Evolutionary conservation across 345 rosid species (phyloP).

Genomic region (Sisymbrium irio): DNA sequence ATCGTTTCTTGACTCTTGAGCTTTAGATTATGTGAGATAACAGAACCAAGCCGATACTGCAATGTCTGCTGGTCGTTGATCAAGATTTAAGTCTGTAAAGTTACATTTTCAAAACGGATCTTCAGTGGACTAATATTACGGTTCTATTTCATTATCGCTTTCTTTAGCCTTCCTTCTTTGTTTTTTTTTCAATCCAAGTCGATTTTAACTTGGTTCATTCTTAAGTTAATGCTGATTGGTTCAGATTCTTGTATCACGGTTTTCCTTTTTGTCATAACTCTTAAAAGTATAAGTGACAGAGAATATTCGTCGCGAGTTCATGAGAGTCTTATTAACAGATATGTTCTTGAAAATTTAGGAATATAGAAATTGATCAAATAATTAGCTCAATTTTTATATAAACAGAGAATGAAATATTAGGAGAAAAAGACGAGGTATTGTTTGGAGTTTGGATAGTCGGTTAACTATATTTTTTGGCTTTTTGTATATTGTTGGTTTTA

Average conservation of each 20-base stretch:
- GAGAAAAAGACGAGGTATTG: neutral
- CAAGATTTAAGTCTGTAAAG: conserved; percentile 13
- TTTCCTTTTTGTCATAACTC: too few species aligned
- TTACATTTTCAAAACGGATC: conserved; percentile 10
- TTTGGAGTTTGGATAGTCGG: neutral
- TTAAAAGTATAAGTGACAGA: too few species aligned
- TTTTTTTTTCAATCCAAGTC: neutral
- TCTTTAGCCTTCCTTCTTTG: neutral
- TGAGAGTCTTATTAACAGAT: too few species aligned
- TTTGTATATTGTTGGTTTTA: too few species aligned
- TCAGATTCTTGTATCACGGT: neutral
- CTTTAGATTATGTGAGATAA: conserved; percentile 20
- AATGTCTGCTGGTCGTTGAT: conserved; percentile 18
- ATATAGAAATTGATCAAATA: neutral
- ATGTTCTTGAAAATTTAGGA: neutral
- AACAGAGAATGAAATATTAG: too few species aligned
- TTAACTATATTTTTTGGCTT: neutral
- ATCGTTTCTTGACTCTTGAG: conserved; percentile 15
- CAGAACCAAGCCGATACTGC: conserved; percentile 1
- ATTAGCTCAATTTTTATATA: too few species aligned
- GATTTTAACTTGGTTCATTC: neutral
- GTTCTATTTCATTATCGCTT: neutral
- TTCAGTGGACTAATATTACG: neutral
- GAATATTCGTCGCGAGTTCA: neutral
- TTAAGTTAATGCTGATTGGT: neutral